phyloP scores from a whole-genome alignment of 1,284 basidiomycete species.

The Chalciporus sp. region DNA sequence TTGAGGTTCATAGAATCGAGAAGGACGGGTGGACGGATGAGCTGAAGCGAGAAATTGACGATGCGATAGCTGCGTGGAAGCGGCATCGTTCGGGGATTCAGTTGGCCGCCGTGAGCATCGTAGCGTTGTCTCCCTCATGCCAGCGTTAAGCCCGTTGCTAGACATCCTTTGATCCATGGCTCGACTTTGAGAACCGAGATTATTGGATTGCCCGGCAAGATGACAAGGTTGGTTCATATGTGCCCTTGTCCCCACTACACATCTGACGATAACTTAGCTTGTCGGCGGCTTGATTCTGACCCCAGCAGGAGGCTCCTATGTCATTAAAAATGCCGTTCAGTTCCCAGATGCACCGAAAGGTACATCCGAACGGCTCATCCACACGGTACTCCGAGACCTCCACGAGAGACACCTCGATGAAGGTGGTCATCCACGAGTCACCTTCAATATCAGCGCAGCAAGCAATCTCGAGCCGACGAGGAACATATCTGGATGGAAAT shows the following conservation, averaged over 20 bases:
- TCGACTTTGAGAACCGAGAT: constrained; percentile 44
- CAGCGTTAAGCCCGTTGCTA: constrained; percentile 10
- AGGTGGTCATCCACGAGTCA: constrained; percentile 32
- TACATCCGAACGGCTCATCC: constrained; percentile 49
- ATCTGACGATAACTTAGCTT: constrained; percentile 19
- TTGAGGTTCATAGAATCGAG: constrained; percentile 38
- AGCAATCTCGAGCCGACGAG: constrained; percentile 38
- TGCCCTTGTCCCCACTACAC: not conserved
- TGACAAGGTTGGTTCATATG: constrained; percentile 9
- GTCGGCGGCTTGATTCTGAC: constrained; percentile 48
- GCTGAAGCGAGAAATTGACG: constrained; percentile 39
- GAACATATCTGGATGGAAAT: constrained; percentile 47
- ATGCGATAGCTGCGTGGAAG: constrained; percentile 45
- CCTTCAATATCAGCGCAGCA: constrained; percentile 47
- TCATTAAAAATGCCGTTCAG: constrained; percentile 49
- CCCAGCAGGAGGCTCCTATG: constrained; percentile 41
- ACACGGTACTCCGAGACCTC: constrained; percentile 41
- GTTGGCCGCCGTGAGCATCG: constrained; percentile 40
- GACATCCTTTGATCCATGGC: constrained; percentile 46
- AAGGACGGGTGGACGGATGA: constrained; percentile 36
- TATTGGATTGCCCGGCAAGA: constrained; percentile 46
- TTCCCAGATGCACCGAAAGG: constrained; percentile 50
- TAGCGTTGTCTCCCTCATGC: not conserved
- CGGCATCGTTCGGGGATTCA: constrained; percentile 40
- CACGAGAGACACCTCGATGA: constrained; percentile 9